Evolutionary conservation across 1,284 basidiomycete genomes (phyloP), one percentile per base, ranked within the genome.

Genomic region (Ceratobasidium theobromae): DNA sequence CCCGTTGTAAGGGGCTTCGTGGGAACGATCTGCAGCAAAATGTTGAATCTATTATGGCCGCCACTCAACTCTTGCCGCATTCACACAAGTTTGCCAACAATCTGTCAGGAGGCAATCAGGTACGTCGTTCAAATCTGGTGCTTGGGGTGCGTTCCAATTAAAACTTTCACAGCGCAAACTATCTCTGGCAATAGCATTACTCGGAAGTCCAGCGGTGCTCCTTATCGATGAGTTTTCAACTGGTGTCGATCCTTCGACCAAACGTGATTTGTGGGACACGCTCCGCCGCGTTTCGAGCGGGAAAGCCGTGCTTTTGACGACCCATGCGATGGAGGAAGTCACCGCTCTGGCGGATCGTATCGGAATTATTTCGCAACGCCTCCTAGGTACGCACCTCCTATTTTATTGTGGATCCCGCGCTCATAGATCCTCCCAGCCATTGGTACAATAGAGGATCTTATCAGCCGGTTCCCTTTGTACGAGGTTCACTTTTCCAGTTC

Each of bases 181-280:
- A 18, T 81, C 87, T 0, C 78, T 93, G 18, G 88, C 89, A 2
- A 91, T 92, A 68, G 86, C 90, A 2, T 78, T 93, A 23, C 88
- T 91, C 23, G 90, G 86, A 86, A 70, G 92, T 72, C 88, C 89
- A 0, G 77, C 85, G 1, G 89, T 91, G 6, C 77, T 93, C 2
- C 79, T 92, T 41, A 89, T 93, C 51, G 91, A 93, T 72, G 89
- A 93, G 74, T 91, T 91, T 73, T 89, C 87, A 1, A 90, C 88
- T 1, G 91, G 91, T 3, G 86, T 92, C 23, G 91, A 92, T 73
- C 87, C 89, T 2, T 89, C 86, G 76, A 90, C 87, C 79, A 92
- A 91, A 75, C 79, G 90, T 46, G 87, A 91, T 30, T 88, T 92
- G 81, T 93, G 90, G 90, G 78, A 78, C 14, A 89, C 87, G 0